phyloP scores from a whole-genome alignment of 2,329 filamentous ascomycete species.

The Dactylella cylindrospora region DNA sequence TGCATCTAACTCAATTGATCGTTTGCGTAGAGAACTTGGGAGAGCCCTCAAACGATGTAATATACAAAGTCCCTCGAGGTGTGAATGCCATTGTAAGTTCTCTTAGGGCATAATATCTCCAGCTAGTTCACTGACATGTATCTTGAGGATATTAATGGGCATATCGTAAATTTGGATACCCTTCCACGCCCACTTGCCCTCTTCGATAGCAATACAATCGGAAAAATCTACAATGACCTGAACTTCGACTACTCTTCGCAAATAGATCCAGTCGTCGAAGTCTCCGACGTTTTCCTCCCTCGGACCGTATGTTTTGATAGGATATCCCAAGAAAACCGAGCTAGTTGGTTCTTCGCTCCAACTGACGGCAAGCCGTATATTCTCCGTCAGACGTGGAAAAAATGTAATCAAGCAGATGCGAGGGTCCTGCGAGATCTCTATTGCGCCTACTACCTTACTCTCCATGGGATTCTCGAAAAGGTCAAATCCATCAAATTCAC shows the following conservation, averaged over 20 bases:
- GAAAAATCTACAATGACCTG: not conserved
- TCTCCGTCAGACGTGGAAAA: slow-evolving; percentile 8
- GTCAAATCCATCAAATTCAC: not conserved
- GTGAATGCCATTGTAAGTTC: no score
- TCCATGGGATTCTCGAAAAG: slow-evolving; percentile 1
- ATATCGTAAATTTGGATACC: no score
- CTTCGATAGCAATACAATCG: not conserved
- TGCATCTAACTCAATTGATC: no score
- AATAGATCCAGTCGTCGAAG: slow-evolving; percentile 11
- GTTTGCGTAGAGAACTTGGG: no score
- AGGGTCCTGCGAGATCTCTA: slow-evolving; percentile 17
- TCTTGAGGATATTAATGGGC: no score
- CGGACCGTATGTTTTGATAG: slow-evolving; percentile 12
- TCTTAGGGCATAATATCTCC: no score
- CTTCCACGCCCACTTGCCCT: not conserved
- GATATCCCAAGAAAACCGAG: not conserved
- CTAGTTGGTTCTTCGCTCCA: slow-evolving; percentile 10
- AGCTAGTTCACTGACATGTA: no score
- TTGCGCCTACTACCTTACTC: slow-evolving; percentile 10
- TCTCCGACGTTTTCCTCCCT: slow-evolving; percentile 15
- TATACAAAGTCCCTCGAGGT: no score
- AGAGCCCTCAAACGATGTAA: no score
- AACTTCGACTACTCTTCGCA: slow-evolving; percentile 11
- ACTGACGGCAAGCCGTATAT: not conserved
- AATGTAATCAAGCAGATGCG: slow-evolving; percentile 5